Conservation (phyloP, 75 land plant species). For the Picea sitchensis region DNA sequence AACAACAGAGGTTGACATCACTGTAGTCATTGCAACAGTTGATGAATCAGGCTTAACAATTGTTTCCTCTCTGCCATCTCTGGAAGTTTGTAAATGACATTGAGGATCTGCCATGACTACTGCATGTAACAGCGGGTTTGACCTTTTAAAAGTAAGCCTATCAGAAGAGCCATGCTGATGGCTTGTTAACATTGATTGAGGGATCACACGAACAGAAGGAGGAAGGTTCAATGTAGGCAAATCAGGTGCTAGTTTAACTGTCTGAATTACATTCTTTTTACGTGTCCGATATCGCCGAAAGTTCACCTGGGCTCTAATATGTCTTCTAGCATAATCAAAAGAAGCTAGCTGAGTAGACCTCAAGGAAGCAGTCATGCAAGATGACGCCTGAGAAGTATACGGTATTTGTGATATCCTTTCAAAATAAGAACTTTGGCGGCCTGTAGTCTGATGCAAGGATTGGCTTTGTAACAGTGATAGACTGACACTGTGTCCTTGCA, state of each 20-base stretch:
- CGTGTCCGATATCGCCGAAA: constrained; percentile 33
- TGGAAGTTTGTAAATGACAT: background rate
- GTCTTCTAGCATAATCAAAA: constrained; percentile 8
- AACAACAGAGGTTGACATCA: background rate
- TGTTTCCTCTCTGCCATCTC: background rate
- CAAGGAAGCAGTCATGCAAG: background rate
- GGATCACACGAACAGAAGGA: constrained; percentile 76
- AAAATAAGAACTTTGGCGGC: background rate
- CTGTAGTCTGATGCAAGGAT: background rate
- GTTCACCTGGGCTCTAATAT: constrained; percentile 12
- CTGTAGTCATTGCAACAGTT: background rate
- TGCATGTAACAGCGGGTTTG: background rate
- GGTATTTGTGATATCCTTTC: constrained; percentile 3
- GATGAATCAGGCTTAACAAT: constrained; percentile 2
- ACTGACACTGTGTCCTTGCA: constrained; percentile 9
- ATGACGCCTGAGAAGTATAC: constrained; percentile 9
- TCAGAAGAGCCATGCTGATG: constrained; percentile 6
- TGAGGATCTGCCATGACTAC: background rate
- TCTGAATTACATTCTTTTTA: constrained; percentile 25
- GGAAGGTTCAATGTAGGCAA: constrained; percentile 96
- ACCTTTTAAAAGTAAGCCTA: constrained; percentile 1
- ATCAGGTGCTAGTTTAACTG: constrained; percentile 88
- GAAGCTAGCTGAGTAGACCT: constrained; percentile 4
- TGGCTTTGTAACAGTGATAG: background rate
- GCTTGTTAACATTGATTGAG: constrained; percentile 50